phyloP scores from a whole-genome alignment of 257 asterid species.

The Prunella vulgaris region DNA sequence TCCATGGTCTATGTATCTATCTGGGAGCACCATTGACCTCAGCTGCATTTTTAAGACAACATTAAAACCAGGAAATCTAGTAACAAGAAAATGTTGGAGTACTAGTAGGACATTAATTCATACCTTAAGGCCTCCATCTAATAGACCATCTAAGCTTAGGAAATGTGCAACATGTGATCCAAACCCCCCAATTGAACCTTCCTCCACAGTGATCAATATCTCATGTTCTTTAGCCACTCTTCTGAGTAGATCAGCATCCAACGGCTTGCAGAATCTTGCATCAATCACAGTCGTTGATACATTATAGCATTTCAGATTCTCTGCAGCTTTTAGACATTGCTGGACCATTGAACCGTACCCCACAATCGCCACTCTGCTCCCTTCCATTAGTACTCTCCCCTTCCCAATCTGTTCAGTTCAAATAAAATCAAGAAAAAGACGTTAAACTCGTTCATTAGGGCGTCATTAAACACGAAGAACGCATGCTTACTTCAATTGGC shows the following conservation, averaged over 20 bases:
- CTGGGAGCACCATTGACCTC: conserved; percentile 76
- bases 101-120: not conserved
- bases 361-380: conserved; percentile 56
- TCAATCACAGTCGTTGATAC: conserved; percentile 54
- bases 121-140: conserved; percentile 81
- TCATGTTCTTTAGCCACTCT: conserved; percentile 62
- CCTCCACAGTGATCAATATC: conserved; percentile 65
- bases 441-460: not conserved
- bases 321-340: conserved; percentile 58
- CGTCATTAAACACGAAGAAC: not conserved
- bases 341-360: conserved; percentile 71
- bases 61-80: not conserved
- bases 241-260: conserved; percentile 56
- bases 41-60: conserved; percentile 33
- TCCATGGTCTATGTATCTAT: conserved; percentile 74
- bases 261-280: conserved; percentile 78
- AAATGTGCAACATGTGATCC: conserved; percentile 73
- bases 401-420: conserved; percentile 49
- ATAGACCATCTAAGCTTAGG: conserved; percentile 50
- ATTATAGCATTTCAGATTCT: conserved; percentile 37
- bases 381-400: conserved; percentile 62
- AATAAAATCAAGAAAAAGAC: not conserved
- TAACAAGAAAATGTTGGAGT: not conserved
- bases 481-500: conserved; percentile 55
- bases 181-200: conserved; percentile 82